Base-by-base conservation (phyloP, 176 grass and related monocot genomes). In the Rhynchospora pubera region DNA sequence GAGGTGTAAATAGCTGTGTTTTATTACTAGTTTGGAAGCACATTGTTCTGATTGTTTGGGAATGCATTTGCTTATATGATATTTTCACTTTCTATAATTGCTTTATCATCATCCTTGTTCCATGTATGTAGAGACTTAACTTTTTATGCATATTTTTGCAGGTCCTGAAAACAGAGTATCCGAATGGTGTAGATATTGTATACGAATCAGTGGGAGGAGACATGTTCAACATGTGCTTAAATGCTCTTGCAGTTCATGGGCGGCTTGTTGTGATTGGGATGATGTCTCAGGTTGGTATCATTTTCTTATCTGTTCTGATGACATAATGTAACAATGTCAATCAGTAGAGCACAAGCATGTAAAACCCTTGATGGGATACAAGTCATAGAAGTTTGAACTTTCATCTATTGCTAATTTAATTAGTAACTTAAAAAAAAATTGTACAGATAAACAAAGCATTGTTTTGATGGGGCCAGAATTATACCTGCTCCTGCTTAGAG, bases 151-250 rank as follows among this genome's bases (percentile, higher is more conserved):
- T 57, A 64, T 83, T 59, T 50, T 86, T 86, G 32, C 86, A 97
- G 94, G 94, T 92, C 65, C 80, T 98, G 79, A 94, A 91, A 80
- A 90, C 74, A 66, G 96, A 99, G 84, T 99, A 80, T 47, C 89
- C 91, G 65, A 95, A 84, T 85, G 96, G 96, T 77, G 61, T 87
- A 83, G 96, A 99, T 85, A 84, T 99, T 28, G 79, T 95, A 86
- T 99, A 99, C 90, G 96, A 99, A 95, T 99, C 96, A 65, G 92
- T 99, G 21, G 96, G 96, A 74, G 96, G 96, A 84, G 89, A 93
- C 66, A 99, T 99, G 96, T 99, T 99, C 82, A 79, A 93, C 79
- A 42, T 85, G 48, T 99, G 87, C 77, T 88, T 95, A 86, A 99
- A 99, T 91, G 96, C 96, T 66, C 84, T 99, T 39, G 86, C 91